phyloP scores from a whole-genome alignment of 192 early-diverging fungal genomes.

The Coemansia sp. region DNA sequence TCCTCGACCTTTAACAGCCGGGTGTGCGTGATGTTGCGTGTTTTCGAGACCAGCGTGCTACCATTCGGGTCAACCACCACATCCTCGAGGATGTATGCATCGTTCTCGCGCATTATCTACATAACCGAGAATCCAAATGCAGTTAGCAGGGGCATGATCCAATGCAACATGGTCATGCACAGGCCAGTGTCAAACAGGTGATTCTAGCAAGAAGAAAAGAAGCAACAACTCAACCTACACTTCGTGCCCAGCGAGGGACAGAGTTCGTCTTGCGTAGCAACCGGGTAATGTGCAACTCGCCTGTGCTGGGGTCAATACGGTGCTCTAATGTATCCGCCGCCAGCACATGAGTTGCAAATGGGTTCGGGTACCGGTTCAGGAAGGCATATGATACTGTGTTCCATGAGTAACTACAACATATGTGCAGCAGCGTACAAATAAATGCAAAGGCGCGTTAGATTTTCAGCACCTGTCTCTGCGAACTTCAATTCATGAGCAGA shows the following conservation, averaged over 20 bases:
- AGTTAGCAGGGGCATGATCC: neutral
- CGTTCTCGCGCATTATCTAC: conserved; percentile 76
- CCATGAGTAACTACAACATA: conserved; percentile 64
- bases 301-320: conserved; percentile 71
- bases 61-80: conserved; percentile 75
- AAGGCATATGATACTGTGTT: conserved; percentile 84
- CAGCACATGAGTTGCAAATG: conserved; percentile 92
- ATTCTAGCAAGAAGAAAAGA: too few relatives aligned
- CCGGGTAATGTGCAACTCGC: conserved; percentile 81
- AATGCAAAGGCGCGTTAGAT: neutral
- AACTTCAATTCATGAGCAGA: neutral
- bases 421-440: neutral
- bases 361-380: conserved; percentile 96
- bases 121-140: neutral
- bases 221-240: conserved; percentile 25
- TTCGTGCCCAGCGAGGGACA: conserved; percentile 83
- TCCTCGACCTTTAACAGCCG: conserved; percentile 93
- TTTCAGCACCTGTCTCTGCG: neutral
- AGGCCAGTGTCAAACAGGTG: neutral
- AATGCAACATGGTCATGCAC: neutral
- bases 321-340: conserved; percentile 91
- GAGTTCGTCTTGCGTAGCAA: conserved; percentile 86
- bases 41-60: conserved; percentile 77
- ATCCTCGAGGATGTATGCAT: conserved; percentile 90
- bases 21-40: conserved; percentile 90